phyloP scores from a whole-genome alignment of 768 basidiomycete genomes.

The Auricularia sp. region DNA sequence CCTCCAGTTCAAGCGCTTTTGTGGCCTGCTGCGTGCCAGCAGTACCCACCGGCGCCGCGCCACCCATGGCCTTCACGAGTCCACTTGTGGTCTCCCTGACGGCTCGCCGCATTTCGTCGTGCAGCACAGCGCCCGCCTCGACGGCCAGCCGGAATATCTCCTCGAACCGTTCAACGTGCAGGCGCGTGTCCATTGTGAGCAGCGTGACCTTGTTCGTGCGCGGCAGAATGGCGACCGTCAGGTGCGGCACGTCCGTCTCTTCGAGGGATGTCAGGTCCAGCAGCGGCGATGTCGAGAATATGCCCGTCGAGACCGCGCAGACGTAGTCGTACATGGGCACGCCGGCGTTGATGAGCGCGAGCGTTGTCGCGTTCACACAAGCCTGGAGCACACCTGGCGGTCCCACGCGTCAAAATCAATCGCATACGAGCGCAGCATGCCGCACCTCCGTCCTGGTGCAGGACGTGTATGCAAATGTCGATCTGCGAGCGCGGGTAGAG shows the following conservation, averaged over 20 bases:
- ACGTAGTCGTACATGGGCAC: slow-evolving; percentile 87
- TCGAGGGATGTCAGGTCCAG: slow-evolving; percentile 84
- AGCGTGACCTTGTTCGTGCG: slow-evolving; percentile 76
- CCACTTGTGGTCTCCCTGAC: slow-evolving; percentile 51
- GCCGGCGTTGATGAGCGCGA: slow-evolving; percentile 84
- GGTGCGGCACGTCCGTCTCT: slow-evolving; percentile 80
- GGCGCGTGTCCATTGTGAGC: slow-evolving; percentile 86
- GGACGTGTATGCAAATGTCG: slow-evolving; percentile 84
- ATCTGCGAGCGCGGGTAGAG: slow-evolving; percentile 93
- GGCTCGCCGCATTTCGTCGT: slow-evolving; percentile 72
- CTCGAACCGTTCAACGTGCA: slow-evolving; percentile 87
- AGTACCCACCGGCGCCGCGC: neutral
- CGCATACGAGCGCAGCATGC: slow-evolving; percentile 1
- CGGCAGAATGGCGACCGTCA: slow-evolving; percentile 86
- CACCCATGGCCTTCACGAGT: slow-evolving; percentile 54
- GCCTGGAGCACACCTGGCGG: slow-evolving; percentile 63
- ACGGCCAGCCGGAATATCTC: slow-evolving; percentile 74
- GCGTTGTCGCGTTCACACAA: slow-evolving; percentile 88
- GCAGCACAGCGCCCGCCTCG: slow-evolving; percentile 67
- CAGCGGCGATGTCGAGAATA: slow-evolving; percentile 69
- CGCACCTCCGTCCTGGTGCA: slow-evolving; percentile 78
- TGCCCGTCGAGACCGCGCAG: slow-evolving; percentile 80
- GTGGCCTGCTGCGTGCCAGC: neutral
- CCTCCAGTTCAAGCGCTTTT: neutral
- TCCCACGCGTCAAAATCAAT: neutral